phyloP scores from a whole-genome alignment of 768 basidiomycete genomes.

The Phylloporus arenicola region DNA sequence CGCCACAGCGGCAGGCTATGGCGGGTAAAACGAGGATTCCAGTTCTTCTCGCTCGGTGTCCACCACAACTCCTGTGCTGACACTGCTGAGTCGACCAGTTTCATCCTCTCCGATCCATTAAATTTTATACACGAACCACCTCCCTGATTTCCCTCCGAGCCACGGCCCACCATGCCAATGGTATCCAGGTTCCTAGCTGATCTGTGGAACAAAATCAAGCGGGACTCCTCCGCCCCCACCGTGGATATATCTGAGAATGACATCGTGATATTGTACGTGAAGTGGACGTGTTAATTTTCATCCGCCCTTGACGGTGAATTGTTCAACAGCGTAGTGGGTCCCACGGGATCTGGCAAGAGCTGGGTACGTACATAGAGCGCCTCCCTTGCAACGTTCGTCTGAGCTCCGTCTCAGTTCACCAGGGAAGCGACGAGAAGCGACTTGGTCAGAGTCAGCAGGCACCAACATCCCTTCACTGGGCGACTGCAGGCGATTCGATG shows the following conservation, averaged over 20 bases:
- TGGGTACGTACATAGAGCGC: slow-evolving; percentile 10
- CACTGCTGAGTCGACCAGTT: neutral
- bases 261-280: slow-evolving; percentile 19
- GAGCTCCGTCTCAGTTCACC: slow-evolving; percentile 7
- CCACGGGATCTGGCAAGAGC: slow-evolving; percentile 18
- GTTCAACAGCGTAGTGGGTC: slow-evolving; percentile 11
- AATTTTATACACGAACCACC: neutral
- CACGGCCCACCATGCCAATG: neutral
- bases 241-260: slow-evolving; percentile 10
- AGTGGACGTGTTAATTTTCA: neutral
- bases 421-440: slow-evolving; percentile 7
- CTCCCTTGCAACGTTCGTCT: neutral
- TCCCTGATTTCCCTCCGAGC: neutral
- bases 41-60: neutral
- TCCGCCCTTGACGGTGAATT: neutral
- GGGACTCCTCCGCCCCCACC: neutral
- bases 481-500: slow-evolving; percentile 9
- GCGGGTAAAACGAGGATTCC: neutral
- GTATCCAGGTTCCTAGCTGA: neutral
- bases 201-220: slow-evolving; percentile 13
- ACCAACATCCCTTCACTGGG: slow-evolving; percentile 2
- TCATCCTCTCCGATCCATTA: neutral
- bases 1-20: neutral
- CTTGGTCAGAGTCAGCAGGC: neutral
- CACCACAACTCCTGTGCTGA: neutral